Conservation (phyloP, 257 asterid genomes). For the Plantago ovata region DNA sequence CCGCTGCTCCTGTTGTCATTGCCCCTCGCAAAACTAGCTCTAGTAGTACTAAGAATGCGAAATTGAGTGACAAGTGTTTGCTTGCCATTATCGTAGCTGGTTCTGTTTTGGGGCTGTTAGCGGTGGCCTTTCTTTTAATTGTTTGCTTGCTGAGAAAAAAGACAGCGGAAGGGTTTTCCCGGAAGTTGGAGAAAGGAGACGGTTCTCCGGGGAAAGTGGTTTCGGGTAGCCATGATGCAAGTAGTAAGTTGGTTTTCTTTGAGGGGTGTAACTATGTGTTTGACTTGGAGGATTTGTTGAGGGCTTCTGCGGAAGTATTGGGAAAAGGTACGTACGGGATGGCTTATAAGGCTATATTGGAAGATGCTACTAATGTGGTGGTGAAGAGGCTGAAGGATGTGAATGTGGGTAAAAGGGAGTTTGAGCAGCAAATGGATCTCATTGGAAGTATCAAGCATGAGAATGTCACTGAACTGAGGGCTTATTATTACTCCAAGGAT, state of each 20-base stretch:
- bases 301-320: conserved; percentile 95
- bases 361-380: conserved; percentile 78
- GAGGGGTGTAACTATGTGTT: conserved; percentile 86
- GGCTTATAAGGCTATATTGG: conserved; percentile 80
- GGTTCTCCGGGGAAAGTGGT: conserved; percentile 78
- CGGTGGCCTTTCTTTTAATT: conserved; percentile 57
- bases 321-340: conserved; percentile 91
- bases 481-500: conserved; percentile 90
- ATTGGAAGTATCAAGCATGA: conserved; percentile 82
- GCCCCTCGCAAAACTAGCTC: conserved; percentile 42
- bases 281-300: conserved; percentile 87
- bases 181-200: conserved; percentile 64
- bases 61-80: conserved; percentile 62
- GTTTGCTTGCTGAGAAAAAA: conserved; percentile 53
- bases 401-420: conserved; percentile 76
- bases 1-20: conserved; percentile 41
- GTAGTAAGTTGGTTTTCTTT: conserved; percentile 72
- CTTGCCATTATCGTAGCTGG: conserved; percentile 68
- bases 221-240: conserved; percentile 65
- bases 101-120: conserved; percentile 63
- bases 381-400: conserved; percentile 94
- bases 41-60: conserved; percentile 37
- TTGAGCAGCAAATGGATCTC: conserved; percentile 79
- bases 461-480: conserved; percentile 80
- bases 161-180: conserved; percentile 41